Base-by-base conservation (phyloP, 1,139 yeast genomes). In the Geotrichum australiense region DNA sequence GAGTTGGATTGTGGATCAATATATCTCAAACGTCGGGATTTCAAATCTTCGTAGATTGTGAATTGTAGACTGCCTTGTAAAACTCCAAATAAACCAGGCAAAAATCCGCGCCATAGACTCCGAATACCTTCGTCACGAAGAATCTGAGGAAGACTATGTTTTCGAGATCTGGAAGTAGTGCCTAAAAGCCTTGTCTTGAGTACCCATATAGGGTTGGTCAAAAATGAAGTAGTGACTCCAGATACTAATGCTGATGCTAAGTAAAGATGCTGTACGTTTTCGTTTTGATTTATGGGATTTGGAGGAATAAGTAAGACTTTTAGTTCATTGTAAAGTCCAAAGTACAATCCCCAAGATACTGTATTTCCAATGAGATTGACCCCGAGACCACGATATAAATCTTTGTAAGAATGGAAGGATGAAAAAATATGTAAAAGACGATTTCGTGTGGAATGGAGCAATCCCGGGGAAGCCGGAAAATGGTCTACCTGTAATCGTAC, bases 201-300 rank as follows among this genome's bases (percentile, higher is more conserved):
- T 3, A 86, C 93, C 96, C 96, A 86, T 4, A 91, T 73, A 0
- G 98, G 98, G 58, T 87, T 91, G 0, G 98, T 89, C 12, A 83
- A 39, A 0, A 85, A 49, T 0, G 94, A 73, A 0, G 96, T 86
- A 7, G 78, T 54, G 23, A 78, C 55, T 0, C 98, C 98, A 0
- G 97, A 89, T 3, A 68, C 48, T 36, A 76, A 69, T 2, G 85
- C 80, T 39, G 81, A 65, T 3, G 63, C 43, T 35, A 78, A 54
- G 54, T 75, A 78, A 18, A 41, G 23, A 26, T 28, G 48, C 34
- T 39, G 45, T 24, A 16, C 12, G 11, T 26, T 22, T 7, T 18
- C 22, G 23, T 38, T 19, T n/a, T n/a, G n/a, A n/a, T n/a, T n/a
- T n/a, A n/a, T n/a, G n/a, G n/a, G n/a, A n/a, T n/a, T n/a, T n/a